Evolutionary conservation across 139 green algal genomes (phyloP).

Genomic region (Tetratostichococcus sp.): DNA sequence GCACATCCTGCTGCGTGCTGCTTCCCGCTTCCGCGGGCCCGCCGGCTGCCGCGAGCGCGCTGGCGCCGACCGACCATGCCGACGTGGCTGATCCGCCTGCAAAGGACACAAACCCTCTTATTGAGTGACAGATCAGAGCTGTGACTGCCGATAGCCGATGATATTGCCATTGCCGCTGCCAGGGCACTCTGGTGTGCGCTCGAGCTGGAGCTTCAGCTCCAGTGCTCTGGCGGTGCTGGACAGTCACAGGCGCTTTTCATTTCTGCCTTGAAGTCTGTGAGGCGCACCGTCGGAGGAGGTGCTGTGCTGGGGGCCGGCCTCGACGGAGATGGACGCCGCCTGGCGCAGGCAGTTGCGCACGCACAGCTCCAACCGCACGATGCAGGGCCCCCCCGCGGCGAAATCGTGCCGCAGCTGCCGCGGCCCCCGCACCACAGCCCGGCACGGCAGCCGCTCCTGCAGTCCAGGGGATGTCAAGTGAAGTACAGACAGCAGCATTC

Average conservation of each 20-base stretch:
- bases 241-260: no score
- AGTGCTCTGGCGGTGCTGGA: no score
- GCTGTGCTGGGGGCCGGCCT: slow-evolving; percentile 14
- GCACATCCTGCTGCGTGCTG: slow-evolving; percentile 1
- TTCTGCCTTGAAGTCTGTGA: no score
- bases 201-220: no score
- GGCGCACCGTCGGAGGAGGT: neutral
- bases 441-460: slow-evolving; percentile 15
- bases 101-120: neutral
- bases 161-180: no score
- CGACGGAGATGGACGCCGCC: slow-evolving; percentile 28
- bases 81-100: neutral
- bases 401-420: slow-evolving; percentile 51
- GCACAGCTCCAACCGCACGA: slow-evolving; percentile 41
- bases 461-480: no score
- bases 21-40: neutral
- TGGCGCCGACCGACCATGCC: slow-evolving; percentile 8
- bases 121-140: no score
- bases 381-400: slow-evolving; percentile 24
- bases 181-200: no score
- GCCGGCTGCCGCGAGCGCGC: neutral
- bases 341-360: slow-evolving; percentile 52
- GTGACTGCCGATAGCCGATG: no score
- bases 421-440: slow-evolving; percentile 7
- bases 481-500: no score